Conservation (phyloP, 768 basidiomycete species). For the Pisolithus marmoratus region DNA sequence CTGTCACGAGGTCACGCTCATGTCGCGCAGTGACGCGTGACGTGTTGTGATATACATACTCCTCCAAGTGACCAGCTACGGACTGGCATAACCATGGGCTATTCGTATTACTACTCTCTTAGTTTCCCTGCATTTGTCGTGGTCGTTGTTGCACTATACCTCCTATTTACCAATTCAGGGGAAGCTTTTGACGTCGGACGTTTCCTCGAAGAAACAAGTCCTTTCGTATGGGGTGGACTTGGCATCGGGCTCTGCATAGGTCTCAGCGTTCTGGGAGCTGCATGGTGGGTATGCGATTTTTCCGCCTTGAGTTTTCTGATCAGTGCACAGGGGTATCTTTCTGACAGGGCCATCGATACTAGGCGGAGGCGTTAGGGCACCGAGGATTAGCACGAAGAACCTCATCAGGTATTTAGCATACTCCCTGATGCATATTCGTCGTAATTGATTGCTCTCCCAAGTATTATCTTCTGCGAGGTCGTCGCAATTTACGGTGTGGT, state of each 20-base stretch:
- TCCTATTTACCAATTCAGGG: conserved; percentile 91
- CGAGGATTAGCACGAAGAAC: conserved; percentile 95
- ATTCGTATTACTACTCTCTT: conserved; percentile 60
- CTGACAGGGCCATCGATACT: conserved; percentile 95
- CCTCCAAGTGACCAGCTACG: too few relatives aligned
- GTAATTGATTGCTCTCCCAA: conserved; percentile 23
- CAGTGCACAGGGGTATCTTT: conserved; percentile 81
- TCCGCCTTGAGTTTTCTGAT: conserved; percentile 21
- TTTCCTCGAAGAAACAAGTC: conserved; percentile 91
- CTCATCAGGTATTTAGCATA: conserved; percentile 70
- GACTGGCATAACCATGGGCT: conserved; percentile 19
- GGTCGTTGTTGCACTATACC: conserved; percentile 70
- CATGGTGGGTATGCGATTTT: conserved; percentile 55
- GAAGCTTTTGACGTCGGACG: conserved; percentile 92
- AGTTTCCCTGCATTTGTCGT: conserved; percentile 64
- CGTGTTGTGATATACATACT: background rate
- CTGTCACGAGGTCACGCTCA: background rate
- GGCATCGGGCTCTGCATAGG: conserved; percentile 94
- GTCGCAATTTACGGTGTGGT: conserved; percentile 98
- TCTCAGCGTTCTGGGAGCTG: conserved; percentile 88
- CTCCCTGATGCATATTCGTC: background rate
- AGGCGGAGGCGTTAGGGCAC: conserved; percentile 90
- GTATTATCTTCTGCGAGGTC: conserved; percentile 99
- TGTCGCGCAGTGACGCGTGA: background rate
- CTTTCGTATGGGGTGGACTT: conserved; percentile 86